Base-by-base conservation (phyloP, 2,329 filamentous ascomycete species). In the Cladosporium sp. region DNA sequence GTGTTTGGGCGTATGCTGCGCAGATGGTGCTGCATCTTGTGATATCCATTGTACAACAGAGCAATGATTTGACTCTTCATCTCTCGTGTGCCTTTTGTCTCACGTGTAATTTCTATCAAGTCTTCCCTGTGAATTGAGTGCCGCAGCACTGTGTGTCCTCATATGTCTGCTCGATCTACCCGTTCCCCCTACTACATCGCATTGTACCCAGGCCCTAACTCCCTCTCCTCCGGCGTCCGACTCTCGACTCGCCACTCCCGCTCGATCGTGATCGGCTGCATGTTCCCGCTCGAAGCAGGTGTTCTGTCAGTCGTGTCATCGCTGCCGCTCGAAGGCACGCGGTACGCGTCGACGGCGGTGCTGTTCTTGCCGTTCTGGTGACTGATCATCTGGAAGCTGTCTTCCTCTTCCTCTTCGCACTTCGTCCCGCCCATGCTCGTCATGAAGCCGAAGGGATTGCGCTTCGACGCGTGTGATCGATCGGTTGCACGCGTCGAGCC, bases 351-450 rank as follows among this genome's bases (percentile, higher is more conserved):
- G 9, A 42, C 40, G 40, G 40, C 16, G 22, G 40, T 42, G 16
- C 40, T 42, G 40, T 42, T 42, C 18, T 48, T 46, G 4, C 54
- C 52, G n/a, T 53, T 34, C 6, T 41, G 14, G 43, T 45, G 43
- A 33, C 46, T 56, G 46, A 54, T 56, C 54, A 56, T 56, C 42
- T 56, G 43, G 32, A 53, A 52, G 32, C 54, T 56, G 33, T 56
- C 54, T 41, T 56, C 54, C 42, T 56, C 52, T 9, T 56, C 54
- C n/a, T 54, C 49, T 9, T 37, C 34, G 22, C 44, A 50, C 4
- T 41, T 44, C 32, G 49, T 16, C 7, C 52, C 52, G 31, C 37
- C 46, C 9, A 49, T 32, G 3, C 46, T 42, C 16, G 40, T 22
- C 40, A 42, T 42, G 40, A 42, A 42, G 9, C 46, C 34, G 46